Evolutionary conservation across 2,329 filamentous ascomycete species (phyloP), one percentile per base, ranked within the genome.

Genomic region (Neopestalotiopsis sp.): DNA sequence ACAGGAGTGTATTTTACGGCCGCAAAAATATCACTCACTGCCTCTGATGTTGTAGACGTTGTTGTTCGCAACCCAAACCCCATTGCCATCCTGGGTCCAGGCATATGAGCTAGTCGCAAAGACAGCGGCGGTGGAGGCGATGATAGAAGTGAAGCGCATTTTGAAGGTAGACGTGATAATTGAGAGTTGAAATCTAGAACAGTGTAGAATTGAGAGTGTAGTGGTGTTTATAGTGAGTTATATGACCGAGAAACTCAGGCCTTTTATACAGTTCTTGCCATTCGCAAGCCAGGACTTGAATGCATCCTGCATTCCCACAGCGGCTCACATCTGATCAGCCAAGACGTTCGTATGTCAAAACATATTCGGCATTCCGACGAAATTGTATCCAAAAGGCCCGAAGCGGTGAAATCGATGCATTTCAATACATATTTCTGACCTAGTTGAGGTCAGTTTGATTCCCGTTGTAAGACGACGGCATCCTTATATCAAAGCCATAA

Each of bases 1-100:
- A 58, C 24, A 4, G 12, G 2, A 12, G 20, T 12, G 56, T 4
- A 58, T 12, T n/a, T n/a, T n/a, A n/a, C n/a, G n/a, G n/a, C n/a
- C n/a, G n/a, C n/a, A n/a, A n/a, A n/a, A n/a, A n/a, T n/a, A n/a
- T n/a, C n/a, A 67, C 65, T 67, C 57, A 67, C 65, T 59, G 1
- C 38, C 65, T 4, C 65, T n/a, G 49, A 42, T 59, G 34, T 52
- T 60, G 56, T 60, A 67, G 45, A 45, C 38, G 30, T 24, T 60
- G 65, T 67, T 38, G 56, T 67, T 67, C n/a, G 65, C 65, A 24
- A 67, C 65, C 65, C 65, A 67, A n/a, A 20, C 17, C 1, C 65
- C 65, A 4, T 60, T 14, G 12, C 3, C n/a, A 58, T 20, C 49
- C 24, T 67, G 34, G 17, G 65, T 20, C 65, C 56, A 67, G 24